Evolutionary conservation across 129 eudicot species (phyloP).

Genomic region (Centaurea solstitialis): DNA sequence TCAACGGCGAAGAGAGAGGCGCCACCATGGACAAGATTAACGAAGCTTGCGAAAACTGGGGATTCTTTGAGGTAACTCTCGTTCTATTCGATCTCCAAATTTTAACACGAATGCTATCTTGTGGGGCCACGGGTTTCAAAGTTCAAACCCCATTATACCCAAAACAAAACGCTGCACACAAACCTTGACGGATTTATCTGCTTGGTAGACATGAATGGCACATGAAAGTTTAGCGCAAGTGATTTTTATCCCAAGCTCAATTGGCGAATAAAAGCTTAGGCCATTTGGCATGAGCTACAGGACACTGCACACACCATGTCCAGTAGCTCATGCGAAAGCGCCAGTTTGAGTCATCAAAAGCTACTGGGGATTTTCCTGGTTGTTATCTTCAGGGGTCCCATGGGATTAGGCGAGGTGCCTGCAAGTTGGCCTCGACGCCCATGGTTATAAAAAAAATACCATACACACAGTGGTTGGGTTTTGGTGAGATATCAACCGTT

Average conservation of each 20-base stretch:
- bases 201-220: too few species aligned
- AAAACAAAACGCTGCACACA: neutral
- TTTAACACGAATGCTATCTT: neutral
- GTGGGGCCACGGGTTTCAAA: neutral
- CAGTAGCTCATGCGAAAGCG: too few species aligned
- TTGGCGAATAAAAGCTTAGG: neutral
- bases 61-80: slow-evolving; percentile 64
- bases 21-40: slow-evolving; percentile 50
- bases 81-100: slow-evolving; percentile 1
- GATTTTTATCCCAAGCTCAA: too few species aligned
- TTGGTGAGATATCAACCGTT: too few species aligned
- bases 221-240: too few species aligned
- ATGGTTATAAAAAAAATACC: too few species aligned
- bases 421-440: too few species aligned
- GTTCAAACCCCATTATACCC: neutral
- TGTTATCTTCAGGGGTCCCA: neutral
- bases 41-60: slow-evolving; percentile 82
- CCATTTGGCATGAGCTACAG: neutral
- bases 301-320: too few species aligned
- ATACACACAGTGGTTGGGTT: too few species aligned
- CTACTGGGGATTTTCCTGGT: neutral
- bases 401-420: too few species aligned
- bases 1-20: slow-evolving; percentile 61
- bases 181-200: neutral
- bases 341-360: neutral